These are phyloP conservation scores for Dioscorea zingiberensis DNA, from an alignment of 106 monocot genomes.

Conservation along the genomic window DNA sequence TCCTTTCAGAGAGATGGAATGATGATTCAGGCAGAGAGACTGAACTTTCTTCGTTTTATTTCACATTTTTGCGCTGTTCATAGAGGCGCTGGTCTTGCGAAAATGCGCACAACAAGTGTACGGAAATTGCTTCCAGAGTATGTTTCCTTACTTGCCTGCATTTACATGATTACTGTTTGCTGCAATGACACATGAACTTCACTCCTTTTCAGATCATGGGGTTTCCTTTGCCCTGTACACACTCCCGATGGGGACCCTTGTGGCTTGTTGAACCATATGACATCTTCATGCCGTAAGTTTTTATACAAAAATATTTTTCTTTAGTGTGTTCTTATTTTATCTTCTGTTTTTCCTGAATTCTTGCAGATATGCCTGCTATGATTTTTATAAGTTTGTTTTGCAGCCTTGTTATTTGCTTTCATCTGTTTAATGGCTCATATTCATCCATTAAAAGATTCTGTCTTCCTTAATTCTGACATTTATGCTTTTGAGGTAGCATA, in stretches of 20 bases:
- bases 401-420: too few species aligned
- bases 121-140: constrained; percentile 98
- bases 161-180: neutral
- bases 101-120: constrained; percentile 84
- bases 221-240: constrained; percentile 97
- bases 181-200: neutral
- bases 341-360: too few species aligned
- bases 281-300: constrained; percentile 67
- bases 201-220: constrained; percentile 72
- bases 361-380: too few species aligned
- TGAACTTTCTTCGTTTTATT: constrained; percentile 81
- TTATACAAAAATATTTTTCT: neutral
- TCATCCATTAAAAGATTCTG: too few species aligned
- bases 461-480: too few species aligned
- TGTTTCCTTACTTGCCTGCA: constrained; percentile 20
- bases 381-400: too few species aligned
- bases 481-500: too few species aligned
- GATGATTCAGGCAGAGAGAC: constrained; percentile 77
- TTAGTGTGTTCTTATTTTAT: too few species aligned
- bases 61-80: constrained; percentile 94
- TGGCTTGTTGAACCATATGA: constrained; percentile 97
- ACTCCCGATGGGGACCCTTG: constrained; percentile 98
- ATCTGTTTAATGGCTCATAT: too few species aligned
- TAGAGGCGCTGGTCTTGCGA: constrained; percentile 87
- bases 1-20: constrained; percentile 64